Percentiles rank a stretch among this genome's conserved stretches.
Evolutionary conservation across 2,329 filamentous ascomycete species (phyloP).

Genomic region (Fusarium chaquense): DNA sequence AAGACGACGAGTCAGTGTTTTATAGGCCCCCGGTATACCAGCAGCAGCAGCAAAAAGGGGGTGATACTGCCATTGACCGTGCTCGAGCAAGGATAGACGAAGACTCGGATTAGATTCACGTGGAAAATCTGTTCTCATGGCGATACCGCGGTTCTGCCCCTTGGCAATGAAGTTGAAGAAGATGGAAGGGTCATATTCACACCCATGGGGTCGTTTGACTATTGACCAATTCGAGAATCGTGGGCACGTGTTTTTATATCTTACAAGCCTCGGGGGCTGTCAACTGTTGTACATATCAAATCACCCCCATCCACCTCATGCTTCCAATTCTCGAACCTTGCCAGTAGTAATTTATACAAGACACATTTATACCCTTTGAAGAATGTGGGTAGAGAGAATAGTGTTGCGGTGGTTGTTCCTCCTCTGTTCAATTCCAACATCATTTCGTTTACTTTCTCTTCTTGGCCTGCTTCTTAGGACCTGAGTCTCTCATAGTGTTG

Average conservation of each 20-base stretch:
- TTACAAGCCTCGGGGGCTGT: conserved; percentile 52
- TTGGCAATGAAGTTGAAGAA: conserved; percentile 24
- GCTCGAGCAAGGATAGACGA: conserved; percentile 70
- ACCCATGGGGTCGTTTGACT: conserved; percentile 30
- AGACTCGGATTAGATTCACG: conserved; percentile 65
- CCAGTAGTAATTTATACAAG: conserved; percentile 40
- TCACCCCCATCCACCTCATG: conserved; percentile 40
- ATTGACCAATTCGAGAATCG: conserved; percentile 42
- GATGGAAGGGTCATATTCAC: conserved; percentile 18
- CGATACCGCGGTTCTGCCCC: conserved; percentile 30
- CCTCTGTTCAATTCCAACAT: conserved; percentile 7
- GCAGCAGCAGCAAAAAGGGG: conserved; percentile 62
- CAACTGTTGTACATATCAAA: conserved; percentile 53
- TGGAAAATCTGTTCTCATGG: conserved; percentile 6
- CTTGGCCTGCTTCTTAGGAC: conserved; percentile 59
- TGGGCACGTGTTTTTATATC: conserved; percentile 51
- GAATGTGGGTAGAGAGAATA: not conserved
- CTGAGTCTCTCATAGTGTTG: conserved; percentile 51
- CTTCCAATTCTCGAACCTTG: conserved; percentile 25
- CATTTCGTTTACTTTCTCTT: conserved; percentile 59
- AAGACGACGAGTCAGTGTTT: conserved; percentile 82
- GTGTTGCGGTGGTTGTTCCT: not conserved
- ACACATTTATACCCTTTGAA: conserved; percentile 28
- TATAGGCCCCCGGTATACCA: conserved; percentile 73
- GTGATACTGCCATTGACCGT: conserved; percentile 70